These are phyloP conservation scores for Ostreobium quekettii DNA, from an alignment of 139 green algal genomes.

Conservation along the genomic window DNA sequence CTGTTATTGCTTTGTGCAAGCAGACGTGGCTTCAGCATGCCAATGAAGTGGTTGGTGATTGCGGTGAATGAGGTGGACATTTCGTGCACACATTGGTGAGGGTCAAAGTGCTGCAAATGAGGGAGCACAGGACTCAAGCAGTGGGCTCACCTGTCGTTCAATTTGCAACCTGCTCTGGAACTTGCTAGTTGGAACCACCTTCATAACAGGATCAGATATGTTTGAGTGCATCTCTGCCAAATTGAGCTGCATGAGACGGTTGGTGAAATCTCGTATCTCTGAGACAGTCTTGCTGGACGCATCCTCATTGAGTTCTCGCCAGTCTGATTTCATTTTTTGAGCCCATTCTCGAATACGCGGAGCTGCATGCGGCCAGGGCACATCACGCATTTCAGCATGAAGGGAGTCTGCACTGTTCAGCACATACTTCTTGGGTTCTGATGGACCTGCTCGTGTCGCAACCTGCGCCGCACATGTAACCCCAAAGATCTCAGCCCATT, in stretches of 20 bases:
- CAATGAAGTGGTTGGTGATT: too few relatives aligned
- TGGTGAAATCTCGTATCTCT: conserved; percentile 20
- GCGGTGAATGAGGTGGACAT: too few relatives aligned
- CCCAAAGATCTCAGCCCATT: too few relatives aligned
- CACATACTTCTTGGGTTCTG: conserved; percentile 13
- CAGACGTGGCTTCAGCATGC: too few relatives aligned
- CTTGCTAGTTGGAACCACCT: not conserved
- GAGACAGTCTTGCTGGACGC: conserved; percentile 7
- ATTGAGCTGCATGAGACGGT: conserved; percentile 9
- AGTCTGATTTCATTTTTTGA: conserved; percentile 16
- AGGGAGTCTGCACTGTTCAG: conserved; percentile 12
- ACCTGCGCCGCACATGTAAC: too few relatives aligned
- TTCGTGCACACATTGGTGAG: too few relatives aligned
- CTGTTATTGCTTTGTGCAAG: too few relatives aligned
- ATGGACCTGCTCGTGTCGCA: not conserved
- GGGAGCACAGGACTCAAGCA: too few relatives aligned
- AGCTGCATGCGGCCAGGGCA: conserved; percentile 16
- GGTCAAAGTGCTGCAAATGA: too few relatives aligned
- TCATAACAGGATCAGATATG: conserved; percentile 12
- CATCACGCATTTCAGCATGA: conserved; percentile 16
- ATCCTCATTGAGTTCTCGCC: conserved; percentile 10
- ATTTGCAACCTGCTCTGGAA: conserved; percentile 13
- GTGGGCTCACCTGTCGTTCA: conserved; percentile 7
- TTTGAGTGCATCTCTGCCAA: conserved; percentile 19
- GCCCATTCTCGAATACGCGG: conserved; percentile 14